phyloP scores from a whole-genome alignment of 176 grass and related monocot genomes.

The Aegilops tauschii region DNA sequence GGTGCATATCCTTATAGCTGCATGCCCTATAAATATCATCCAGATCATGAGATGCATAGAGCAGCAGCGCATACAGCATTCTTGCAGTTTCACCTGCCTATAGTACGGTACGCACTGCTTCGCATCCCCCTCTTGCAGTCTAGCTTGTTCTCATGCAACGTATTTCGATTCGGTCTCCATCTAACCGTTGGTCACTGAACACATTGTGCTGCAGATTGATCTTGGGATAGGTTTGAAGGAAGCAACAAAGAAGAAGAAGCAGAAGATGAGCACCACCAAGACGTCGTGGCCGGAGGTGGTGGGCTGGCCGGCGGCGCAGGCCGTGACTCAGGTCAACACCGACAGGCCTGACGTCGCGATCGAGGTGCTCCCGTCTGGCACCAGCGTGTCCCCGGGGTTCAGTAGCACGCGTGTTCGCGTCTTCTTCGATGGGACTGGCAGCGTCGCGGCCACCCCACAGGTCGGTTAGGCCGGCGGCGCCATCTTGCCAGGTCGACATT shows the following conservation, averaged over 20 bases:
- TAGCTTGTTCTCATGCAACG: too few relatives aligned
- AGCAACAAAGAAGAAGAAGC: background rate
- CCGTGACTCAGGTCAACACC: background rate
- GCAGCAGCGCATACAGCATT: background rate
- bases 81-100: too few relatives aligned
- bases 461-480: background rate
- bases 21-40: background rate
- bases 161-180: too few relatives aligned
- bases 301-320: background rate
- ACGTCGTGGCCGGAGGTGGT: constrained; percentile 16
- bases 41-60: background rate
- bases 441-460: background rate
- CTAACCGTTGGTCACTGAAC: background rate
- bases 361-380: background rate
- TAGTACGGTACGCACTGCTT: too few relatives aligned
- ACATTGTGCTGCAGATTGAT: too few relatives aligned
- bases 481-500: background rate
- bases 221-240: too few relatives aligned
- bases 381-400: background rate
- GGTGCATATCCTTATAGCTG: background rate
- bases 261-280: constrained; percentile 5
- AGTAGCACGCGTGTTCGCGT: background rate
- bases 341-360: constrained; percentile 11
- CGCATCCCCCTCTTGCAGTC: too few relatives aligned
- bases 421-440: background rate